Evolutionary conservation across 257 asterid species (phyloP), one percentile per base, ranked within the genome.

Genomic region (Euphrasia confusa): DNA sequence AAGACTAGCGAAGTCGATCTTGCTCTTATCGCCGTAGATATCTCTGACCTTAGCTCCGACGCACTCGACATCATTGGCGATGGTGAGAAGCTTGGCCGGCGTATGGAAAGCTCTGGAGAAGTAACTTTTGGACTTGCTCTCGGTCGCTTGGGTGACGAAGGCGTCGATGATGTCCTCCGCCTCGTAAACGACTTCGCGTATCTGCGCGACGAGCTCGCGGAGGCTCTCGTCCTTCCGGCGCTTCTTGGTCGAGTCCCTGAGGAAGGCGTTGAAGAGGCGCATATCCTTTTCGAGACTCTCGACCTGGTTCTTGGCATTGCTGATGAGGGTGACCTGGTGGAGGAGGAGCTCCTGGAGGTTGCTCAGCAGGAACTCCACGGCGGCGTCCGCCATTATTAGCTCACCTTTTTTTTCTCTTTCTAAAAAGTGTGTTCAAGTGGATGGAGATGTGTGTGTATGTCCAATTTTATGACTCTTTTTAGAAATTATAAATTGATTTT

Each of bases 131-230:
- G 76, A 66, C 61, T 12, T 66, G 50, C 28, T 61, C 40, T 66
- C 68, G 1, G 64, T 50, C 24, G 72, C 74, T 60, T 68, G 68
- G 0, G 56, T 68, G 9, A 73, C 74, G 59, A 64, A 65, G 2
- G 70, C 72, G 14, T 76, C 77, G 49, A 76, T 68, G 5, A 71
- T 48, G 64, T 74, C 76, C 2, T 78, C 77, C 0, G 75, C 83
- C 14, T 77, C 73, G 57, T 78, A 75, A 5, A 72, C 81, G 39
- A 68, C 75, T 66, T 68, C 75, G n/a, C 79, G 73, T 58, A 77
- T 77, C 59, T 68, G 70, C 9, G 68, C 62, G 40, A 74, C 79
- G 2, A 74, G 65, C 58, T 74, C 75, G 1, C 63, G 66, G 58
- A 73, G 58, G 54, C 57, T 27, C 9, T 48, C 65, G 37, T 77